These are phyloP conservation scores for Extremus antarcticus DNA, from an alignment of 495 filamentous ascomycete genomes.

Conservation along the genomic window DNA sequence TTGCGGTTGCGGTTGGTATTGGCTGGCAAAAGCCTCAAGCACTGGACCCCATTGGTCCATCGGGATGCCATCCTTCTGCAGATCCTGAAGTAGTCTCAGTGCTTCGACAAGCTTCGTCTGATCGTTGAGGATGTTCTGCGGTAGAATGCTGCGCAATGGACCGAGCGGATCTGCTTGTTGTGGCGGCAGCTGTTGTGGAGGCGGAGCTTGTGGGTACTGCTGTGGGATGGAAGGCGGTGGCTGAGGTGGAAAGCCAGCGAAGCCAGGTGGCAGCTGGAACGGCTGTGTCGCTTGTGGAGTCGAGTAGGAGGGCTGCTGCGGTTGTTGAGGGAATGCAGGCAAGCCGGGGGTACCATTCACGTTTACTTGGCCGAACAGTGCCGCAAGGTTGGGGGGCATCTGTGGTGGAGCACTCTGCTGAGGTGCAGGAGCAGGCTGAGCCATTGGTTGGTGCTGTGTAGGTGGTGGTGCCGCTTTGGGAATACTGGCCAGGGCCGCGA, in stretches of 20 bases:
- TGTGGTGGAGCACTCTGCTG: background rate
- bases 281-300: background rate
- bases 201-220: constrained; percentile 3
- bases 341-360: background rate
- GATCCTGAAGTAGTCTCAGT: constrained; percentile 16
- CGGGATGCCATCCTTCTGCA: constrained; percentile 19
- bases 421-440: constrained; percentile 5
- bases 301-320: constrained; percentile 6
- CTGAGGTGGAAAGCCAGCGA: constrained; percentile 10
- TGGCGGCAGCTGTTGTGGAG: constrained; percentile 8
- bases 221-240: constrained; percentile 16
- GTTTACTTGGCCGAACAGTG: constrained; percentile 11
- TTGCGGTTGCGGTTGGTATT: background rate
- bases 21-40: constrained; percentile 12
- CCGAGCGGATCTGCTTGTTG: constrained; percentile 11
- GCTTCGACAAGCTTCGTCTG: constrained; percentile 15
- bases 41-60: constrained; percentile 22
- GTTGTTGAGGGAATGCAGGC: background rate
- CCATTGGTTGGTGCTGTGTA: constrained; percentile 1
- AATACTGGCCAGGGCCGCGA: constrained; percentile 25
- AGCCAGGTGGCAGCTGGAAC: constrained; percentile 9
- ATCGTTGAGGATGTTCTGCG: constrained; percentile 18
- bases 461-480: constrained; percentile 1
- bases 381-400: constrained; percentile 9
- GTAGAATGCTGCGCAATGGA: constrained; percentile 11